Base-by-base conservation (phyloP, 2,329 filamentous ascomycete genomes). In the Penicillium sp. region DNA sequence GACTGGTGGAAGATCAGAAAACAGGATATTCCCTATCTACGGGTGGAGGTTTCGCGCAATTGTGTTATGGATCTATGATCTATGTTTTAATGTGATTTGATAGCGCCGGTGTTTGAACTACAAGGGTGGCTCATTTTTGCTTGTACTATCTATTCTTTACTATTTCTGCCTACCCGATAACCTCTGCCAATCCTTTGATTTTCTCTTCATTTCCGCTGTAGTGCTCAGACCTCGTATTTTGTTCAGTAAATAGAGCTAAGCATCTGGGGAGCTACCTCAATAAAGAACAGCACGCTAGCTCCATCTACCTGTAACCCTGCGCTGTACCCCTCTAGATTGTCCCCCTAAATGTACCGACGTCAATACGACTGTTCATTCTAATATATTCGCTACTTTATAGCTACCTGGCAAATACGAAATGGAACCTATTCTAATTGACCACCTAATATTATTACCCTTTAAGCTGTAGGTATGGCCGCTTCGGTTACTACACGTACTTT, bases 41-140 rank as follows among this genome's bases (percentile, higher is more conserved):
- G 23, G 39, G 17, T 43, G 48, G 53, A 51, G 27, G 4, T 49
- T 44, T 44, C n/a, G 36, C 23, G 36, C 31, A 29, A 49, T 42
- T 49, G 23, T 38, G n/a, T 25, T 57, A 41, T 48, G 33, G 33
- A 35, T 53, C 49, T 21, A 42, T 25, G 44, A 42, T 49, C 27
- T 41, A 49, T 49, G 35, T 19, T 19, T 8, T 45, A 27, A 29
- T 49, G 47, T 35, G 36, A 33, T 49, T 45, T 49, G 51, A 55
- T 49, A 58, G 55, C 55, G 55, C 35, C 36, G 55, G 55, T 33
- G 55, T 58, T 55, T 43, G 15, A 36, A 49, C 17, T 39, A 42
- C 17, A 19, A 49, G 33, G 36, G 49, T 42, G 31, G 38, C 19
- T 48, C 41, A n/a, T 21, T 21, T 48, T 53, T 52, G 39, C 25